Conservation (phyloP, 2,329 filamentous ascomycete genomes). For the Monosporascus sp. region DNA sequence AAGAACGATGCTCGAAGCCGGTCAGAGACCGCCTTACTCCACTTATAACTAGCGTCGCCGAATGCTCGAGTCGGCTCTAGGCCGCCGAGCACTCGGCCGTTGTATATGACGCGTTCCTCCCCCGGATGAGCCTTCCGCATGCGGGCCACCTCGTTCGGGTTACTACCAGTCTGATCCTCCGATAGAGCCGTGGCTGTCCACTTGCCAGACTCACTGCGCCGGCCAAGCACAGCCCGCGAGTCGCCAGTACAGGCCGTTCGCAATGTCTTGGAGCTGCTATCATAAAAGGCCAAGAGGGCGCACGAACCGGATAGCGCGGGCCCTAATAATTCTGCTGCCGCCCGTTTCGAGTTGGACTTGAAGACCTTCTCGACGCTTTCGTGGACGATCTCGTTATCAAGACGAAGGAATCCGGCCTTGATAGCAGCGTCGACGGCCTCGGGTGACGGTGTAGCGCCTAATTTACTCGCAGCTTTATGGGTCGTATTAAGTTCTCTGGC, state of each 20-base stretch:
- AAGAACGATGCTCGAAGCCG: conserved; percentile 84
- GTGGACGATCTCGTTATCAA: conserved; percentile 93
- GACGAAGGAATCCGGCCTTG: conserved; percentile 80
- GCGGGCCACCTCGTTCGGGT: conserved; percentile 75
- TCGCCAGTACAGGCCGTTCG: conserved; percentile 95
- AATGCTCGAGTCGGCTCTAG: conserved; percentile 92
- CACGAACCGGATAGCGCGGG: conserved; percentile 96
- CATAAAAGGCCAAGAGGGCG: conserved; percentile 93
- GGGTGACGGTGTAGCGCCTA: conserved; percentile 59
- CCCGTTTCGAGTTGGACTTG: conserved; percentile 81
- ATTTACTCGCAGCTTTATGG: conserved; percentile 68
- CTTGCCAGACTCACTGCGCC: conserved; percentile 71
- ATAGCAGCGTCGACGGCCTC: conserved; percentile 86
- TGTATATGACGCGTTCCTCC: conserved; percentile 80
- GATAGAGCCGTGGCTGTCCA: conserved; percentile 90
- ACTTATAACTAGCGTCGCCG: conserved; percentile 96
- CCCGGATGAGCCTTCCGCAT: conserved; percentile 83
- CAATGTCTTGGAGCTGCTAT: conserved; percentile 77
- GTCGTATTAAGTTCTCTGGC: conserved; percentile 88
- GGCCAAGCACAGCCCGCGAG: conserved; percentile 88
- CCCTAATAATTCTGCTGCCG: conserved; percentile 84
- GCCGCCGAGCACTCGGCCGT: conserved; percentile 85
- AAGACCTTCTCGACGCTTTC: conserved; percentile 88
- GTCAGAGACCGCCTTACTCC: conserved; percentile 78
- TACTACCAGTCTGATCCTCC: conserved; percentile 89